These are phyloP conservation scores for Talaromyces borbonicus DNA, from an alignment of 495 filamentous ascomycete species.

Conservation along the genomic window DNA sequence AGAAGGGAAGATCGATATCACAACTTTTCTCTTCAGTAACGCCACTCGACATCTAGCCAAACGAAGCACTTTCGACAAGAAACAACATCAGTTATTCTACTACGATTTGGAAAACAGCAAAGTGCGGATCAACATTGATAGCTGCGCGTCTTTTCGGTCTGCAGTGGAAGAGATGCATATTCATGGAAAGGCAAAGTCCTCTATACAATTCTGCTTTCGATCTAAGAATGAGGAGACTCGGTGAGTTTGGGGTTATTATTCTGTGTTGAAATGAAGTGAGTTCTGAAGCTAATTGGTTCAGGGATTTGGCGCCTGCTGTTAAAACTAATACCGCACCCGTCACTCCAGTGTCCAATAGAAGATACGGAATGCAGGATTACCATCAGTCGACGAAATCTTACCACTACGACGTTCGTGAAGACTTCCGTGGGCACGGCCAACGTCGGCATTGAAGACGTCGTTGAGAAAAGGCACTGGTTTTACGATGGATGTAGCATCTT, in stretches of 20 bases:
- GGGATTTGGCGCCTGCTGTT: not conserved
- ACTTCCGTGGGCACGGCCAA: no score
- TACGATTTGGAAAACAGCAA: not conserved
- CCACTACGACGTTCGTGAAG: no score
- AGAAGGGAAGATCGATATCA: not conserved
- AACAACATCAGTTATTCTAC: not conserved
- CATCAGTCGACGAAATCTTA: constrained; percentile 8
- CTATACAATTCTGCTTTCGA: not conserved
- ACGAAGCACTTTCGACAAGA: not conserved
- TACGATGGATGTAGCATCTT: no score
- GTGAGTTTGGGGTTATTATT: not conserved
- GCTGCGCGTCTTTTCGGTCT: not conserved
- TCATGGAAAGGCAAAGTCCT: not conserved
- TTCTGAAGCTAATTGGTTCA: not conserved
- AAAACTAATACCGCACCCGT: not conserved
- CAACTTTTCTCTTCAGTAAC: not conserved
- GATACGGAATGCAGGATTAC: not conserved
- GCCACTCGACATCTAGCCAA: not conserved
- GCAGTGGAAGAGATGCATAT: not conserved
- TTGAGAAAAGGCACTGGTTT: no score
- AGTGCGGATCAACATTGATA: not conserved
- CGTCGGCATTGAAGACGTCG: no score
- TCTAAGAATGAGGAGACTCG: not conserved
- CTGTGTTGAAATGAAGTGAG: not conserved
- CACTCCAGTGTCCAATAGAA: not conserved